Evolutionary conservation across 2,329 filamentous ascomycete genomes (phyloP), one percentile per base, ranked within the genome.

Genomic region (Tolypocladium tropicale): DNA sequence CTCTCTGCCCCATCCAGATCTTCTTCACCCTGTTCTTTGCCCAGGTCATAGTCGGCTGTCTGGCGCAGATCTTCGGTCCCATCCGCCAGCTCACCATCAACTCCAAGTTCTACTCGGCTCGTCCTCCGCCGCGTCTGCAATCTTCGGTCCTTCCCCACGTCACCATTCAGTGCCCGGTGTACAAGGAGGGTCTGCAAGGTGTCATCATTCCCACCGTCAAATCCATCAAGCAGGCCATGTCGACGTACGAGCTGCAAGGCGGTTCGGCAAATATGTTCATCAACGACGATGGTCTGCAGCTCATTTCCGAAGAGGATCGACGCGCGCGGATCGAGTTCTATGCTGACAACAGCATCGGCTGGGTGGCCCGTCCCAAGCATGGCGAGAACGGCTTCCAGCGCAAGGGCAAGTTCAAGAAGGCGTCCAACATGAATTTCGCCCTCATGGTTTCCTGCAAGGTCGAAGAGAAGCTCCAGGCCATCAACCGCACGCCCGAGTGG

Each of bases 131-230:
- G 23, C 77, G 87, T 52, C 70, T 91, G 32, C 79, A 80, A 56
- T 74, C 71, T 1, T 65, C 72, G 7, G 67, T 76, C 30, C 77
- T 92, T 18, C 88, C 87, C 2, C 88, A 90, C 65, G 78, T 90
- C 60, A 93, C 89, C 3, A 88, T 95, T 46, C 90, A 95, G 67
- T 92, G 89, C 68, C 90, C 90, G 5, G 88, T 95, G 0, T 95
- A 94, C 75, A 94, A 93, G 70, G 90, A 95, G 69, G 89, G 89
- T 61, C 78, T 95, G 3, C 74, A 74, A 37, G 82, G 77, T 59
- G 90, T 95, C 69, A 91, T 92, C 64, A 80, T 78, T 23, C 89
- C 89, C 9, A 93, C 89, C 0, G 82, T 92, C 64, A 84, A 83
- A 64, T 91, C 88, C 2, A 80, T 92, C 71, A 90, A 90, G 72